Evolutionary conservation across 2,329 filamentous ascomycete genomes (phyloP).

Genomic region (Fusarium sp.): DNA sequence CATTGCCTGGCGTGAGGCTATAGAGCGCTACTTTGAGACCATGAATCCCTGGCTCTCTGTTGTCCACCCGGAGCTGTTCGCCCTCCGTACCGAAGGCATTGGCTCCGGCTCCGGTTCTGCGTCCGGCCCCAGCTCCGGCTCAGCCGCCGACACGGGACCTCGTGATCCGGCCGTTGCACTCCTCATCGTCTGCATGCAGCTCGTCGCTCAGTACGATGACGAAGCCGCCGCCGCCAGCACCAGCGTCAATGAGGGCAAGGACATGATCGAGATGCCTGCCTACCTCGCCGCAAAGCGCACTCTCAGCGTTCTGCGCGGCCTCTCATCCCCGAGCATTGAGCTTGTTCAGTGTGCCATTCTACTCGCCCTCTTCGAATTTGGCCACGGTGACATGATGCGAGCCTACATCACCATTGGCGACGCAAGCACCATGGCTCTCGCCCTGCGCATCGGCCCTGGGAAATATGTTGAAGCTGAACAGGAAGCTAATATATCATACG

Average conservation of each 20-base stretch:
- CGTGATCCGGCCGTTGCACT: conserved; percentile 54
- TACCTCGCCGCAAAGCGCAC: conserved; percentile 59
- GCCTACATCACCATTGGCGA: conserved; percentile 62
- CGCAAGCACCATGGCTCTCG: conserved; percentile 55
- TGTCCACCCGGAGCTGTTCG: conserved; percentile 59
- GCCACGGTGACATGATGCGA: conserved; percentile 59
- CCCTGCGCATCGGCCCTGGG: conserved; percentile 56
- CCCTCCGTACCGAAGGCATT: conserved; percentile 46
- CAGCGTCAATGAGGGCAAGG: conserved; percentile 50
- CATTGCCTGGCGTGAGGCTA: conserved; percentile 56
- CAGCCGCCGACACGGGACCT: conserved; percentile 34
- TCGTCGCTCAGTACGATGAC: conserved; percentile 57
- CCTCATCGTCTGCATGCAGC: conserved; percentile 61
- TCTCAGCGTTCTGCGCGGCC: conserved; percentile 55
- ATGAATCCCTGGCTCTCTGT: conserved; percentile 61
- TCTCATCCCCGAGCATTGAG: conserved; percentile 56
- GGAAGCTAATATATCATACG: conserved; percentile 47
- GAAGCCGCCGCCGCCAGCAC: conserved; percentile 51
- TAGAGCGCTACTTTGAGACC: conserved; percentile 58
- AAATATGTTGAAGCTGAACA: conserved; percentile 53
- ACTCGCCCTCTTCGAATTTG: conserved; percentile 62
- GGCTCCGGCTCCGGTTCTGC: conserved; percentile 16
- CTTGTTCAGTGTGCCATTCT: conserved; percentile 60
- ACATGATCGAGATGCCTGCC: conserved; percentile 58
- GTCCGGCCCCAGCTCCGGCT: conserved; percentile 13